Evolutionary conservation across 192 early-diverging fungal species (phyloP).

Genomic region (Funneliformis geosporum): DNA sequence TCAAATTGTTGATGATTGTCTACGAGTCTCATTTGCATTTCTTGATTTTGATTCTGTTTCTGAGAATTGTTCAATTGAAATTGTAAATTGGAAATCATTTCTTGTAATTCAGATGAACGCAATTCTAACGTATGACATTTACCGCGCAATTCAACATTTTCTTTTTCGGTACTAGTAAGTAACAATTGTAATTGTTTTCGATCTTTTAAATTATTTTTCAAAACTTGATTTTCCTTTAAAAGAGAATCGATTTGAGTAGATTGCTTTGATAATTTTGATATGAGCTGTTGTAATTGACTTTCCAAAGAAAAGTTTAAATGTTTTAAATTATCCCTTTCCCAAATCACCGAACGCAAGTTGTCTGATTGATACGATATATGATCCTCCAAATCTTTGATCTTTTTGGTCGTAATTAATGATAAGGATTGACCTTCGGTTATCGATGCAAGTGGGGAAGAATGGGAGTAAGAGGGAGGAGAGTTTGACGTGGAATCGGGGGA

Average conservation of each 20-base stretch:
- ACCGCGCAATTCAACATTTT: constrained; percentile 11
- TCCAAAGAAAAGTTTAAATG: constrained; percentile 1
- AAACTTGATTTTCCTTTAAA: background rate
- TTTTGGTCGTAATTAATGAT: background rate
- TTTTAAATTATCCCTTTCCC: constrained; percentile 27
- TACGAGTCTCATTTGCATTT: background rate
- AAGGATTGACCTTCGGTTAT: constrained; percentile 15
- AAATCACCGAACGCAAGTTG: constrained; percentile 1
- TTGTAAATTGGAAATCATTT: background rate
- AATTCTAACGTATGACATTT: constrained; percentile 24
- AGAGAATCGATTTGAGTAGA: background rate
- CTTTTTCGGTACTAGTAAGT: background rate
- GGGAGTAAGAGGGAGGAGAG: background rate
- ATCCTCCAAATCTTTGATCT: background rate
- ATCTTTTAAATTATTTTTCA: constrained; percentile 3
- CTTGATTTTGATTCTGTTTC: background rate
- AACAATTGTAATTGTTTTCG: background rate
- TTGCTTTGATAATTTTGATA: background rate
- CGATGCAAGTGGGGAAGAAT: background rate
- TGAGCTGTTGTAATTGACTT: background rate
- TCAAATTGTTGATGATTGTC: background rate
- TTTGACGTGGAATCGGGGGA: background rate
- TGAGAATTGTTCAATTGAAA: background rate
- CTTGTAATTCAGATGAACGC: background rate
- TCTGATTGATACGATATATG: constrained; percentile 26